Percentiles rank a stretch among this genome's conserved stretches.
Evolutionary conservation across 371 early-diverging fungal species (phyloP).

Genomic region (Umbelopsis sp.): DNA sequence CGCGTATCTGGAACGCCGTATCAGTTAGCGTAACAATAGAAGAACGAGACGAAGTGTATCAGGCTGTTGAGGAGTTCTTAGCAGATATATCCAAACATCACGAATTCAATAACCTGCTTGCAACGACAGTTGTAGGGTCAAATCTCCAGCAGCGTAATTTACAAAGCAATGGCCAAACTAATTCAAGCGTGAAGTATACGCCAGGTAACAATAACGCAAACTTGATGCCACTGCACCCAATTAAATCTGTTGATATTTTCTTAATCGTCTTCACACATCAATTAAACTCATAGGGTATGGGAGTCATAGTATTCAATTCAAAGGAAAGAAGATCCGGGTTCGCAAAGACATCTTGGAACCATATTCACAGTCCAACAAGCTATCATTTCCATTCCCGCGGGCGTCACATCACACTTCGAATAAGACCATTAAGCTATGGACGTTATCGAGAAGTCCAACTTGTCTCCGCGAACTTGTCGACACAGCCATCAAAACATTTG

Average conservation of each 20-base stretch:
- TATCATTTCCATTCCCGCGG: neutral
- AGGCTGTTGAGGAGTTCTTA: conserved; percentile 10
- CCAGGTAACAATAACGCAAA: neutral
- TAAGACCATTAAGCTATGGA: neutral
- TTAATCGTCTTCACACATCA: neutral
- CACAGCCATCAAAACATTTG: neutral
- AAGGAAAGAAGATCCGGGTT: conserved; percentile 1
- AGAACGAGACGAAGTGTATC: conserved; percentile 8
- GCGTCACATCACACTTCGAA: neutral
- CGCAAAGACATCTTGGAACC: neutral
- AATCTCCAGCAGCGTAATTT: neutral
- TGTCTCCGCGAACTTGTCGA: neutral
- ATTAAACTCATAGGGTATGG: neutral
- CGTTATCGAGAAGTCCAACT: conserved; percentile 2
- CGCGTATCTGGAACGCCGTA: conserved; percentile 1
- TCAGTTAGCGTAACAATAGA: conserved; percentile 13
- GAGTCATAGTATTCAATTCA: neutral
- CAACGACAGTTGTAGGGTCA: neutral
- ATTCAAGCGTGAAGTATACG: neutral
- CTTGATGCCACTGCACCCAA: neutral
- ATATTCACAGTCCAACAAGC: neutral
- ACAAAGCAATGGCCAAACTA: neutral
- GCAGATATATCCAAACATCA: neutral
- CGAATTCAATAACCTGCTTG: conserved; percentile 1
- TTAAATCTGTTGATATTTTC: neutral